Conservation (phyloP, 2,329 filamentous ascomycete genomes). For the Claviceps monticola region DNA sequence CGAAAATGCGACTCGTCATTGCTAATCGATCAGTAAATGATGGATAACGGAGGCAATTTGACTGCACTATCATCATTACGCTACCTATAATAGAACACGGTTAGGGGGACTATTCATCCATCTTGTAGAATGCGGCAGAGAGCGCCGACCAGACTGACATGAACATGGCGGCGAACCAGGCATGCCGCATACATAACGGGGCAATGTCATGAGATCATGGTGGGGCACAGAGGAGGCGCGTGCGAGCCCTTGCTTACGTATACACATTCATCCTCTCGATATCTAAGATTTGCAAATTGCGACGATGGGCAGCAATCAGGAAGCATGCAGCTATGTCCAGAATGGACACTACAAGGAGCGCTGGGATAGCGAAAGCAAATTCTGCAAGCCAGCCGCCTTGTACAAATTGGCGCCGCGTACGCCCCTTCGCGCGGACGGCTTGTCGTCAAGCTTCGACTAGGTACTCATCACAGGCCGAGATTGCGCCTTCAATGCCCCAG, state of each 20-base stretch:
- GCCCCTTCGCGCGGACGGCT: background rate
- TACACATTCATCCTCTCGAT: background rate
- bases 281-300: background rate
- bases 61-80: background rate
- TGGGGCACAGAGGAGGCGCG: background rate
- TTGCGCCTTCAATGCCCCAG: constrained; percentile 50
- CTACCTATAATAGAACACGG: no score
- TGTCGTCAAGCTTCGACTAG: background rate
- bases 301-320: no score
- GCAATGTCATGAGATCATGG: background rate
- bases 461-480: constrained; percentile 10
- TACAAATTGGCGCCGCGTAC: no score
- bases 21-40: background rate
- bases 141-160: background rate
- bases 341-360: background rate
- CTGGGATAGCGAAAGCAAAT: background rate
- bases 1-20: background rate
- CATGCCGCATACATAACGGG: no score
- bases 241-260: background rate
- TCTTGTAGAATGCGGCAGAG: background rate
- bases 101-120: background rate
- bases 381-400: background rate
- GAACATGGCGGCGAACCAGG: background rate
- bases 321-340: background rate
- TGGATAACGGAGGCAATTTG: background rate